Percentiles rank a stretch among this genome's conserved stretches.
Evolutionary conservation across 2,329 filamentous ascomycete species (phyloP).

Genomic region (Ramularia endophylla): DNA sequence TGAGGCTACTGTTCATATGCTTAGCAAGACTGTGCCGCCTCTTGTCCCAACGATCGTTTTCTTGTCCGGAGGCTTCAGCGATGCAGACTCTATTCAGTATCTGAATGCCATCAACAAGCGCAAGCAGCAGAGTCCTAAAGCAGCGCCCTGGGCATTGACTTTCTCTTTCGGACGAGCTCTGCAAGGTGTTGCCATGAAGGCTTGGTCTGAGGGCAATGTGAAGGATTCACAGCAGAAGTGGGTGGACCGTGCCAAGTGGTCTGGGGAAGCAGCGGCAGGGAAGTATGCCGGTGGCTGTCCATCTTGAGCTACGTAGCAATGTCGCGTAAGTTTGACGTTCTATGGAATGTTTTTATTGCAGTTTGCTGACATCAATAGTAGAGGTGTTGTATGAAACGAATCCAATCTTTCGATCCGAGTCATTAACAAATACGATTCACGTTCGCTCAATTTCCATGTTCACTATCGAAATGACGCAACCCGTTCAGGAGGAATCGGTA

Average conservation of each 20-base stretch:
- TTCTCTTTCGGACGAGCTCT: slow-evolving; percentile 6
- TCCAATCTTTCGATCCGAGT: too few relatives aligned
- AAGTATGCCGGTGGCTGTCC: slow-evolving; percentile 6
- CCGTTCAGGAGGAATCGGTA: too few relatives aligned
- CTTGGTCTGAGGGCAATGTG: slow-evolving; percentile 3
- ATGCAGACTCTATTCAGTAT: slow-evolving; percentile 7
- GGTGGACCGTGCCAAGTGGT: slow-evolving; percentile 6
- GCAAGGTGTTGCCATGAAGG: slow-evolving; percentile 6
- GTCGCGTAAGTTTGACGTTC: too few relatives aligned
- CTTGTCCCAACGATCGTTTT: slow-evolving; percentile 5
- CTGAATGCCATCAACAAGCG: slow-evolving; percentile 5
- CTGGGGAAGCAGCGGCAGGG: slow-evolving; percentile 3
- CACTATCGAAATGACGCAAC: too few relatives aligned
- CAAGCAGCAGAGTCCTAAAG: slow-evolving; percentile 3
- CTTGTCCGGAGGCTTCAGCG: slow-evolving; percentile 7
- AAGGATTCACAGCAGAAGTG: slow-evolving; percentile 4
- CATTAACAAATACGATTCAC: too few relatives aligned
- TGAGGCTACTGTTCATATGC: slow-evolving; percentile 1
- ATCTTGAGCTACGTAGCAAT: too few relatives aligned
- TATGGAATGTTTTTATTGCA: too few relatives aligned
- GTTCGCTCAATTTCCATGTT: too few relatives aligned
- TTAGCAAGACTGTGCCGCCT: slow-evolving; percentile 5
- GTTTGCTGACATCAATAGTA: too few relatives aligned
- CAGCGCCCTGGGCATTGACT: slow-evolving; percentile 6
- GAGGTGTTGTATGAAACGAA: too few relatives aligned